phyloP scores from a whole-genome alignment of 2,329 filamentous ascomycete species.

The Neophaeococcomyces aloes region DNA sequence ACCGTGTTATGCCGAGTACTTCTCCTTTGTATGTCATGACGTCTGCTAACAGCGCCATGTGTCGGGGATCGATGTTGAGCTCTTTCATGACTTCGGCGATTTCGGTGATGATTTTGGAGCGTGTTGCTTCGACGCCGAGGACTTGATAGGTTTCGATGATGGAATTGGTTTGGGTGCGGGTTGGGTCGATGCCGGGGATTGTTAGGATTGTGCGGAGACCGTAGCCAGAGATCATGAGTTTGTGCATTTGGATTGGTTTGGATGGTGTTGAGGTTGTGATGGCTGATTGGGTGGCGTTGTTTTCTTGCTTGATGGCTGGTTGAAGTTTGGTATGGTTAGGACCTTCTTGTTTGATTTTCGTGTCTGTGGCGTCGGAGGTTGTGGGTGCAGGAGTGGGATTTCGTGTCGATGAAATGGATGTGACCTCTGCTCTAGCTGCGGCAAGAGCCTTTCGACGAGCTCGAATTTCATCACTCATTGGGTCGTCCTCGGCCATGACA shows the following conservation, averaged over 20 bases:
- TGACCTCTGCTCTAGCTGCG: conserved; percentile 3
- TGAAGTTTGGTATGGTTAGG: conserved; percentile 1
- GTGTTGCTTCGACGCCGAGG: conserved; percentile 88
- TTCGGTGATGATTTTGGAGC: conserved; percentile 77
- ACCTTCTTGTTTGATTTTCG: conserved; percentile 8
- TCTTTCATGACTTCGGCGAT: conserved; percentile 81
- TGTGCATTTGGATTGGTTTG: conserved; percentile 56
- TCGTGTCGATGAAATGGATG: conserved; percentile 1
- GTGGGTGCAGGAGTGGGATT: not conserved
- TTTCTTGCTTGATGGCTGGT: conserved; percentile 6
- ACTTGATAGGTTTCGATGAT: conserved; percentile 82
- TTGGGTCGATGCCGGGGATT: conserved; percentile 79
- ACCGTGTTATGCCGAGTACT: conserved; percentile 89
- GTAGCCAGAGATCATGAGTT: conserved; percentile 85
- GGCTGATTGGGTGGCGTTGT: conserved; percentile 33
- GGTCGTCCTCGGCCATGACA: conserved; percentile 23
- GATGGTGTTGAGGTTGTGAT: conserved; percentile 61
- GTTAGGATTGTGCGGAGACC: conserved; percentile 83
- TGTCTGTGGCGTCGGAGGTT: not conserved
- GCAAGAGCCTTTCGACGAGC: conserved; percentile 10
- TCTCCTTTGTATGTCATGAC: conserved; percentile 99
- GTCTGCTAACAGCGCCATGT: conserved; percentile 94
- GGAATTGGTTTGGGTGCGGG: conserved; percentile 65
- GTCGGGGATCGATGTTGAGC: conserved; percentile 93
- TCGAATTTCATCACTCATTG: conserved; percentile 19